Conservation (phyloP, 2,329 filamentous ascomycete genomes). For the Paramyrothecium roridum region DNA sequence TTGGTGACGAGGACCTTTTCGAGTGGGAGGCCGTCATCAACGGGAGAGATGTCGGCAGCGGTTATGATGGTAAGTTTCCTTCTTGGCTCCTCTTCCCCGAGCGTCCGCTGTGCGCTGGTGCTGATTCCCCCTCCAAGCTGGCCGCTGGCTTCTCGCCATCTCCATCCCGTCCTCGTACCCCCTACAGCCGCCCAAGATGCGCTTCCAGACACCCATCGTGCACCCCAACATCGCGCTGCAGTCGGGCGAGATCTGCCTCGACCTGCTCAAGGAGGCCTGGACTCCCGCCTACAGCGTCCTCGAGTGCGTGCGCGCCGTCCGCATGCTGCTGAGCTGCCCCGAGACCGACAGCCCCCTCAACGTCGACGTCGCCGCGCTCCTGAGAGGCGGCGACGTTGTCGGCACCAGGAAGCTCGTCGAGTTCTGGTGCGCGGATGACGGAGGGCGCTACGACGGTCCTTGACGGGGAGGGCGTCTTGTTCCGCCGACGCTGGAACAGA, state of each 20-base stretch:
- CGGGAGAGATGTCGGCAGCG: constrained; percentile 50
- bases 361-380: constrained; percentile 70
- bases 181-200: constrained; percentile 69
- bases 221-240: constrained; percentile 72
- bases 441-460: constrained; percentile 31
- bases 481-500: not conserved
- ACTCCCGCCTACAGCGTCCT: constrained; percentile 81
- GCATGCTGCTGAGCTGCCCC: constrained; percentile 61
- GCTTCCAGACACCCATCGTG: constrained; percentile 79
- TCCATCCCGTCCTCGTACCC: constrained; percentile 77
- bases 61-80: constrained; percentile 52
- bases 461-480: constrained; percentile 12
- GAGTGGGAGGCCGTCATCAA: constrained; percentile 59
- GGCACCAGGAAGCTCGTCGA: constrained; percentile 69
- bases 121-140: constrained; percentile 38
- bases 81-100: not conserved
- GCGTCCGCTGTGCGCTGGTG: not conserved
- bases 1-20: constrained; percentile 51
- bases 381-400: constrained; percentile 64
- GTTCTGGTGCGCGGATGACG: constrained; percentile 56
- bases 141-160: constrained; percentile 81
- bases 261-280: constrained; percentile 78
- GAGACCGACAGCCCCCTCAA: constrained; percentile 76
- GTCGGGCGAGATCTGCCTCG: constrained; percentile 91
- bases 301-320: constrained; percentile 68